These are phyloP conservation scores for Neolentinus lepideus DNA, from an alignment of 1,284 basidiomycete genomes.

Conservation along the genomic window DNA sequence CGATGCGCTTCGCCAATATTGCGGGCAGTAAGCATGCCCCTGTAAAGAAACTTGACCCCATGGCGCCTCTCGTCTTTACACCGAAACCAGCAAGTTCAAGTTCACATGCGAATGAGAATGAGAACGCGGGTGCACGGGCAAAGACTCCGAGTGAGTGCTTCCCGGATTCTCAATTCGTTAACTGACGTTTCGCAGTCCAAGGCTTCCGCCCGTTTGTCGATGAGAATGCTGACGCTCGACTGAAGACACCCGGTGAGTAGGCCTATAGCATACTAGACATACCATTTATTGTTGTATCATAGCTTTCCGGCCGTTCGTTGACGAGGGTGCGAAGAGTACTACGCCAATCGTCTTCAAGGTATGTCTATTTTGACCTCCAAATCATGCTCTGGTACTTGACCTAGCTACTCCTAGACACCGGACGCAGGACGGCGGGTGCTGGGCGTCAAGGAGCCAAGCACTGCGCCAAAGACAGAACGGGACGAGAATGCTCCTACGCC, in stretches of 20 bases:
- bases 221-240: conserved; percentile 41
- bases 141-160: conserved; percentile 29
- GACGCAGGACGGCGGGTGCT: not conserved
- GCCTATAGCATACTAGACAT: conserved; percentile 4
- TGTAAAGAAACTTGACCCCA: conserved; percentile 50
- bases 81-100: conserved; percentile 12
- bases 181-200: conserved; percentile 4
- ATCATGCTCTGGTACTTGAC: not conserved
- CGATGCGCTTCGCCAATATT: conserved; percentile 35
- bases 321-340: conserved; percentile 21
- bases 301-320: conserved; percentile 44
- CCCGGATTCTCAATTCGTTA: not conserved
- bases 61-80: conserved; percentile 26
- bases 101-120: conserved; percentile 14
- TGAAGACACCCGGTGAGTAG: conserved; percentile 32
- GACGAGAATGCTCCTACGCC: conserved; percentile 1
- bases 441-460: not conserved
- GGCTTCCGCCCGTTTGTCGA: conserved; percentile 43
- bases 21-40: conserved; percentile 67
- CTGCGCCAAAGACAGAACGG: not conserved
- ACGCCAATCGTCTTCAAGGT: not conserved
- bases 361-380: not conserved
- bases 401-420: not conserved
- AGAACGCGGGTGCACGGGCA: conserved; percentile 27
- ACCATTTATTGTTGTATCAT: conserved; percentile 1